Conservation (phyloP, 192 early-diverging fungal species). For the Umbelopsis isabellina region DNA sequence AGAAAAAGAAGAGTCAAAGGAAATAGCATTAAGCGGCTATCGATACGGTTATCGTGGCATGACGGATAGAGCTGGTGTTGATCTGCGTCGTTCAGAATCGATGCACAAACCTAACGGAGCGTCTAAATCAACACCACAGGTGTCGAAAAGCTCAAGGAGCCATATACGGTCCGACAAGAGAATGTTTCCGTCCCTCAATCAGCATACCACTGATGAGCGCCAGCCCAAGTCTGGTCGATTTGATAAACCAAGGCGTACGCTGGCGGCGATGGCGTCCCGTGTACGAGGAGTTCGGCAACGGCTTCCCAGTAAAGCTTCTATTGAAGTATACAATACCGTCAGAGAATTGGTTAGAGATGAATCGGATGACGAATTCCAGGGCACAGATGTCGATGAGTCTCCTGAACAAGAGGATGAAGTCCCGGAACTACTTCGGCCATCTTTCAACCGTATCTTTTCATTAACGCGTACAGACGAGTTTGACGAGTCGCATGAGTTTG, state of each 20-base stretch:
- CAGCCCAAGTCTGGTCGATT: not conserved
- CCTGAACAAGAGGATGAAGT: not conserved
- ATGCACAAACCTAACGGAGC: conserved; percentile 1
- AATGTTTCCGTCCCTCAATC: not conserved
- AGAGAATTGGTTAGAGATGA: conserved; percentile 55
- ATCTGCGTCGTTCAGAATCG: conserved; percentile 4
- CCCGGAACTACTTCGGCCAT: not conserved
- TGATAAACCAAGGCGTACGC: not conserved
- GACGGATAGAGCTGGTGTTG: conserved; percentile 12
- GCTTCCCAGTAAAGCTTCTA: conserved; percentile 42
- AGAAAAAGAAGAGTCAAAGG: conserved; percentile 7
- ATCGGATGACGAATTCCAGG: conserved; percentile 58
- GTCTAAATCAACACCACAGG: not conserved
- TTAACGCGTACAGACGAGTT: conserved; percentile 59
- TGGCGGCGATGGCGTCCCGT: conserved; percentile 12
- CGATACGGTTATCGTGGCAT: conserved; percentile 12
- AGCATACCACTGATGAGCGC: not conserved
- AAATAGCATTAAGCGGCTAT: conserved; percentile 11
- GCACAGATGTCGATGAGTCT: conserved; percentile 41
- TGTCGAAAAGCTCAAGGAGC: not conserved
- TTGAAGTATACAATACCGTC: conserved; percentile 57
- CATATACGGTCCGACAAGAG: conserved; percentile 3
- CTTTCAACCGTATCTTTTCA: conserved; percentile 46
- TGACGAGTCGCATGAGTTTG: conserved; percentile 41
- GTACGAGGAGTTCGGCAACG: conserved; percentile 29